A percentile compares a stretch with the other conserved stretches of the same genome.
phyloP scores from a whole-genome alignment of 2,329 filamentous ascomycete genomes.

The Colletotrichum somersetense region DNA sequence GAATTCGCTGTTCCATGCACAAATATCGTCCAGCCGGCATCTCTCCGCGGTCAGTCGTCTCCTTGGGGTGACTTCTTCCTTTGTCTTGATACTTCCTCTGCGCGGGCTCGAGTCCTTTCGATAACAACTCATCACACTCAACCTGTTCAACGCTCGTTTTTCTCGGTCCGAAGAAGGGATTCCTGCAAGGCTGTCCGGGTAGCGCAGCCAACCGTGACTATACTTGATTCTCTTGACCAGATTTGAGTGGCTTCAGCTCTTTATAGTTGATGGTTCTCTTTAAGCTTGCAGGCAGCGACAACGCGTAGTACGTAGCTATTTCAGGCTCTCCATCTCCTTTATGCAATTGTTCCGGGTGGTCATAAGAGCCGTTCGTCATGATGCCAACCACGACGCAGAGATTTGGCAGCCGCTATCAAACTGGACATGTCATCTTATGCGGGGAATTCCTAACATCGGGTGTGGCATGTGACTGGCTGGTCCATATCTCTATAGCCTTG shows the following conservation, averaged over 20 bases:
- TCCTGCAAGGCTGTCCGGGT: neutral
- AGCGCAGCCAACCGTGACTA: neutral
- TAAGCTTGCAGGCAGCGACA: neutral
- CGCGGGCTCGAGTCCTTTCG: neutral
- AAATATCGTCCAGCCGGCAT: neutral
- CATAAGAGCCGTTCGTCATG: neutral
- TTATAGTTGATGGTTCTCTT: neutral
- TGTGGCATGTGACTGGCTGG: neutral
- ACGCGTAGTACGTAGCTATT: no score
- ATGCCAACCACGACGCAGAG: neutral
- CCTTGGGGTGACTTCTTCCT: neutral
- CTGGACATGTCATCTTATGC: neutral
- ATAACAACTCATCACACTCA: neutral
- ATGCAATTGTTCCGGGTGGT: neutral
- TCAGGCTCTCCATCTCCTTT: neutral
- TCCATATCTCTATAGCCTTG: conserved; percentile 52
- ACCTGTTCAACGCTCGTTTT: neutral
- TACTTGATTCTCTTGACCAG: neutral
- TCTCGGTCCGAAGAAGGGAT: neutral
- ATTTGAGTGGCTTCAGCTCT: neutral
- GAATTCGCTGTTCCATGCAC: neutral
- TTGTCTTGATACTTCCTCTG: neutral
- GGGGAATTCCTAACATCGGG: neutral
- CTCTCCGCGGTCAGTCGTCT: neutral
- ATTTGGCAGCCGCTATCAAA: neutral